Evolutionary conservation across 108 stramenopile species (phyloP), one percentile per base, ranked within the genome.

Genomic region (Skeletonema potamos): DNA sequence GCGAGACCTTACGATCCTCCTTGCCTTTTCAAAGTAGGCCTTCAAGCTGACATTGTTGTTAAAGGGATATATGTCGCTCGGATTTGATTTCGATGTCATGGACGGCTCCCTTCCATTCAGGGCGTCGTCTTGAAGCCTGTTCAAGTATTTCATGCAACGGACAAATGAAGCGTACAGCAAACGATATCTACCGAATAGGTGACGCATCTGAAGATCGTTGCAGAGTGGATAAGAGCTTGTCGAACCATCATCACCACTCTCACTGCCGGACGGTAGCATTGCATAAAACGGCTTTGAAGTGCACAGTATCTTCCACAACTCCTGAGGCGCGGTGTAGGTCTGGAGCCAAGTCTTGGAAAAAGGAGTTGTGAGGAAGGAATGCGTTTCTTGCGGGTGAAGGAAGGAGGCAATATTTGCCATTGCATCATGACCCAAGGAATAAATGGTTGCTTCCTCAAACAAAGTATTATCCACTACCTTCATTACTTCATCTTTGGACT

Each of bases 231-330:
- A 70, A 28, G 82, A 74, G 26, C 59, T 57, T 11, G 59, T 62
- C 32, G 65, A 66, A 9, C 36, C 32, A 15, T 68, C 66, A 37
- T 60, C 66, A 22, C 58, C 72, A 13, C 73, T 63, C 54, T 58
- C 37, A 1, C 41, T 67, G 27, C 56, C 62, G 30, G 82, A 82
- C 26, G 79, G 66, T 2, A 92, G 72, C n/a, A 85, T 85, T 20
- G 90, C 90, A 72, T 87, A 87, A 80, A 94, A 94, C 8, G 93
- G 93, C 48, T 87, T 84, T 22, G 82, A 74, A 5, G 87, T 73
- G 76, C 93, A 94, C 27, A 94, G 62, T 13, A 88, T 82, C 60
- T 89, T 83, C 93, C 93, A 94, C 6, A 94, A 60, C 34, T 88
- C 89, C 66, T 87, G 86, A 46, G 87, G 88, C 9, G 27, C 64